Evolutionary conservation across 2,329 filamentous ascomycete species (phyloP).

Genomic region (Penicillium paneum): DNA sequence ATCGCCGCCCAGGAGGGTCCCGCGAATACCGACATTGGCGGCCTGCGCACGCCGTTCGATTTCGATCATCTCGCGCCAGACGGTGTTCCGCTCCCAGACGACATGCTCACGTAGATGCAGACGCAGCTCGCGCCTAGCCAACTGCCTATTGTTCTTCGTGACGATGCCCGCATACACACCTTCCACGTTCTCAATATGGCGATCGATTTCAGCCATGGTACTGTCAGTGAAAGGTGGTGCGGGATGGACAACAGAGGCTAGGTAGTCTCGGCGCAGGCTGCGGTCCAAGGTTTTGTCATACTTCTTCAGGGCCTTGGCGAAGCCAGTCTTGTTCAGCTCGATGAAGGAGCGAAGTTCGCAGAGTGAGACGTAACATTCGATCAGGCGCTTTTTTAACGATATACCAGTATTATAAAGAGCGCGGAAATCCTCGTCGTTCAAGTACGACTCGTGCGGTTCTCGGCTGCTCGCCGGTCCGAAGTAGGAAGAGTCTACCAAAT

Average conservation of each 20-base stretch:
- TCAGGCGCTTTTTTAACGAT: constrained; percentile 86
- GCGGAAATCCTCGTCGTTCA: constrained; percentile 68
- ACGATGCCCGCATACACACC: constrained; percentile 75
- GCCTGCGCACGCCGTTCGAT: constrained; percentile 95
- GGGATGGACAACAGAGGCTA: constrained; percentile 68
- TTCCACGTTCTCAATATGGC: constrained; percentile 72
- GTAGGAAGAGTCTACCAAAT: constrained; percentile 37
- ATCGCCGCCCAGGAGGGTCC: constrained; percentile 74
- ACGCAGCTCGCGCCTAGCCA: constrained; percentile 80
- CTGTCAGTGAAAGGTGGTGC: constrained; percentile 77
- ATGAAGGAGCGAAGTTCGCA: constrained; percentile 95
- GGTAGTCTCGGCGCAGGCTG: constrained; percentile 72
- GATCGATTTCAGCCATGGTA: constrained; percentile 68
- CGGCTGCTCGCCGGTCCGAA: constrained; percentile 25
- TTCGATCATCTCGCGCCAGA: constrained; percentile 98
- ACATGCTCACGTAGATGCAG: constrained; percentile 93
- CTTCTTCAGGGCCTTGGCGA: constrained; percentile 95
- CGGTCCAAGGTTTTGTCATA: constrained; percentile 94
- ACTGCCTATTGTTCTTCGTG: constrained; percentile 71
- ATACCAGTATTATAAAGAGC: constrained; percentile 69
- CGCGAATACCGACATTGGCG: constrained; percentile 75
- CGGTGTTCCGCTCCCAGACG: constrained; percentile 97
- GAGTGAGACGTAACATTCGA: constrained; percentile 82
- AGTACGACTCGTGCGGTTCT: constrained; percentile 64
- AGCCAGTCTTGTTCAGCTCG: constrained; percentile 94